Conservation (phyloP, 176 grass and related monocot species). For the Panicum miliaceum region DNA sequence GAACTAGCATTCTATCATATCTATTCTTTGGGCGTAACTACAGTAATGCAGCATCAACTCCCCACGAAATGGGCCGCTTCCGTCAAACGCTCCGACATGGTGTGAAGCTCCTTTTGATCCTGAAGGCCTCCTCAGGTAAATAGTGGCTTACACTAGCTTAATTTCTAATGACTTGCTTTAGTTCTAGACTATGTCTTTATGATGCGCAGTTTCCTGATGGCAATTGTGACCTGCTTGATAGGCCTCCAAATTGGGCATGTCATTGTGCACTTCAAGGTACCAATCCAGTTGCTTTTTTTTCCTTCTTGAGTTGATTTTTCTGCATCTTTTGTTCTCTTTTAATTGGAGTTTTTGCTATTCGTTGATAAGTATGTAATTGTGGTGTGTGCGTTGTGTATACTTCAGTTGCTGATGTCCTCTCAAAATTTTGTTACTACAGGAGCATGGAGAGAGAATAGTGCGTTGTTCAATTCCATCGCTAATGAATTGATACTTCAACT, state of each 20-base stretch:
- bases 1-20: not conserved
- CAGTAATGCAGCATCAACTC: conserved; percentile 81
- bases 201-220: conserved; percentile 69
- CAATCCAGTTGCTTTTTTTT: not conserved
- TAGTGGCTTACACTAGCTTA: not conserved
- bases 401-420: not conserved
- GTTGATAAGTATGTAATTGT: not conserved
- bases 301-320: not conserved
- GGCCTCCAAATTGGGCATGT: conserved; percentile 88
- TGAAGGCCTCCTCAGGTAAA: conserved; percentile 81
- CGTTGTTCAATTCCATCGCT: conserved; percentile 64
- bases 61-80: conserved; percentile 73
- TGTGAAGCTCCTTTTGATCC: conserved; percentile 90
- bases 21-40: not conserved
- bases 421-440: conserved; percentile 43
- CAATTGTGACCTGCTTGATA: conserved; percentile 79
- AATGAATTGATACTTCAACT: not conserved
- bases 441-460: conserved; percentile 55
- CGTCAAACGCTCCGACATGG: conserved; percentile 69
- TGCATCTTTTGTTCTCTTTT: not conserved
- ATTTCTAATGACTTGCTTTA: not conserved
- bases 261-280: conserved; percentile 75
- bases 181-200: not conserved
- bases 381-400: not conserved
- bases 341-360: not conserved